A percentile compares a stretch with the other conserved stretches of the same genome.
Conservation (phyloP, 2,329 filamentous ascomycete species). For the Aspergillus brasiliensis region DNA sequence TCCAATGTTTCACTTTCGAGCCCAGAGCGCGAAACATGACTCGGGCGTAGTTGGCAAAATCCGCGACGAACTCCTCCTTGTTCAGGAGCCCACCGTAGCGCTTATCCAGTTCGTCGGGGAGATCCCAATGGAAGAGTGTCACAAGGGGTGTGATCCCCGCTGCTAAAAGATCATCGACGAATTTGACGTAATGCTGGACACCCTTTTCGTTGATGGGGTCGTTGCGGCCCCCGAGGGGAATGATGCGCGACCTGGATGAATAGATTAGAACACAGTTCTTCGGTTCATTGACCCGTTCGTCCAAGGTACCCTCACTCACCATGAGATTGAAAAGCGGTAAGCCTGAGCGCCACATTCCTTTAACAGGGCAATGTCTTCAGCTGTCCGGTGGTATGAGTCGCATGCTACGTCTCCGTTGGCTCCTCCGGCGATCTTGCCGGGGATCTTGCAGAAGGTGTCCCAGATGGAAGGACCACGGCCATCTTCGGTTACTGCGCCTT, state of each 20-base stretch:
- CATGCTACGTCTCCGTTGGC: conserved; percentile 76
- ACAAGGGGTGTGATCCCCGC: conserved; percentile 79
- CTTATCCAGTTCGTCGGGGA: conserved; percentile 75
- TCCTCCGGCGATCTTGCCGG: conserved; percentile 80
- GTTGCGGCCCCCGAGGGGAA: conserved; percentile 79
- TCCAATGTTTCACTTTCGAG: conserved; percentile 81
- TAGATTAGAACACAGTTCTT: neutral
- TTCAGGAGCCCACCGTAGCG: conserved; percentile 81
- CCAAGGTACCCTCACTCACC: conserved; percentile 38
- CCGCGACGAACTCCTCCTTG: conserved; percentile 77
- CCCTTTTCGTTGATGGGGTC: conserved; percentile 80
- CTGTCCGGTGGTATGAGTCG: conserved; percentile 81
- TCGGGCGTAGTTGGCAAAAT: conserved; percentile 78
- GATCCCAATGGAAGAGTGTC: conserved; percentile 87
- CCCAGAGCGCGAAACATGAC: conserved; percentile 72
- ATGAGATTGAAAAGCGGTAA: conserved; percentile 85
- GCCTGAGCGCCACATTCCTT: conserved; percentile 71
- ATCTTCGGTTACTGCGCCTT: conserved; percentile 73
- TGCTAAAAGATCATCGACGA: conserved; percentile 75
- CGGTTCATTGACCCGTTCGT: neutral
- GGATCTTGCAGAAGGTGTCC: conserved; percentile 82
- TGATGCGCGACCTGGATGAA: conserved; percentile 64
- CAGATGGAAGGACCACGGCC: conserved; percentile 82
- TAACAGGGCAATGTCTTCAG: conserved; percentile 75
- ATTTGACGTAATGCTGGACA: conserved; percentile 74